Conservation (phyloP, 2,329 filamentous ascomycete genomes). For the Talaromyces verruculosus region DNA sequence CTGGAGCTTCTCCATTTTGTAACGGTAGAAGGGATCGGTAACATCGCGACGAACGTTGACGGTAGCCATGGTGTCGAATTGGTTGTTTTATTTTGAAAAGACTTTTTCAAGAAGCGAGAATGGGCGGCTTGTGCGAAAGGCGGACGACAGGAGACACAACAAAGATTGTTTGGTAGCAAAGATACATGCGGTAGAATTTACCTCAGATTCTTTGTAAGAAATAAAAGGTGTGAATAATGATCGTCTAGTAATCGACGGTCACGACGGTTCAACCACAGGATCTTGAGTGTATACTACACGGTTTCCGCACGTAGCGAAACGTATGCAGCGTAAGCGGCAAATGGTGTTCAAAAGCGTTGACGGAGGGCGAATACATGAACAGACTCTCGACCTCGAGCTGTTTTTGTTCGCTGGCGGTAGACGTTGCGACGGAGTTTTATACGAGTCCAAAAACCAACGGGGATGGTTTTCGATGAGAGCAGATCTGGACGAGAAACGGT, state of each 20-base stretch:
- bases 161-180: constrained; percentile 49
- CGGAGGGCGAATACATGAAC: constrained; percentile 99
- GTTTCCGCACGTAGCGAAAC: constrained; percentile 95
- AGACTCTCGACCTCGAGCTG: constrained; percentile 46
- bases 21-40: constrained; percentile 98
- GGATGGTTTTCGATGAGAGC: constrained; percentile 3
- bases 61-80: constrained; percentile 77
- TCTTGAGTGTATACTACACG: constrained; percentile 83
- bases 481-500: constrained; percentile 1
- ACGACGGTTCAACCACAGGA: constrained; percentile 78
- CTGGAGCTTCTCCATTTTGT: constrained; percentile 99
- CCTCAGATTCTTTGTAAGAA: constrained; percentile 22
- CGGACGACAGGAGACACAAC: constrained; percentile 44
- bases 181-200: constrained; percentile 57
- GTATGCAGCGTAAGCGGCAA: constrained; percentile 92
- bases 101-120: constrained; percentile 31
- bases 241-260: constrained; percentile 40
- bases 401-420: constrained; percentile 38
- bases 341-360: constrained; percentile 90
- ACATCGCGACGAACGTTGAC: constrained; percentile 98
- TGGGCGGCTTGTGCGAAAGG: constrained; percentile 30
- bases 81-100: constrained; percentile 30
- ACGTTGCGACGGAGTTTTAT: constrained; percentile 7
- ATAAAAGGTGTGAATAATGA: constrained; percentile 7
- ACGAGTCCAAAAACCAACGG: constrained; percentile 8